A percentile compares a stretch with the other conserved stretches of the same genome.
These are phyloP conservation scores for Syzygium oleosum DNA, from an alignment of 345 rosid genomes.

Conservation along the genomic window DNA sequence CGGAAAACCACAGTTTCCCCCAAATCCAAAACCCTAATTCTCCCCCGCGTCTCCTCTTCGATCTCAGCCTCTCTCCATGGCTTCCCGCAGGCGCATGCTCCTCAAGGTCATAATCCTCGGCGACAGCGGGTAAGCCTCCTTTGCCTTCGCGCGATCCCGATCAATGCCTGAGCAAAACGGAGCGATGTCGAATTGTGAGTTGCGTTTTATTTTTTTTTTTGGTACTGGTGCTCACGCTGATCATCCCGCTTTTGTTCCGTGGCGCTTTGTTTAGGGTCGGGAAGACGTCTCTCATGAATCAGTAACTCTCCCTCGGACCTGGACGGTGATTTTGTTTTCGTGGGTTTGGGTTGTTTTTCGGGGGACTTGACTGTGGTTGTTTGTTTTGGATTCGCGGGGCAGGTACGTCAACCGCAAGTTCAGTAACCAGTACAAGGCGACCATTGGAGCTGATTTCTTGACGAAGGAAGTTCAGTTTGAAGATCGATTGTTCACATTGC, in stretches of 20 bases:
- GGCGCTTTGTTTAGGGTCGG: constrained; percentile 18
- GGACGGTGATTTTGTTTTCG: constrained; percentile 2
- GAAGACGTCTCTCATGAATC: constrained; percentile 36
- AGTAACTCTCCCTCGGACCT: constrained; percentile 11
- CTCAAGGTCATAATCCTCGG: constrained; percentile 34
- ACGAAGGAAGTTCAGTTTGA: constrained; percentile 34
- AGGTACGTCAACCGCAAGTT: constrained; percentile 38
- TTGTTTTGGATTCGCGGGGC: neutral
- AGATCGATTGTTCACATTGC: constrained; percentile 35
- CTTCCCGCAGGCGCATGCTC: constrained; percentile 35
- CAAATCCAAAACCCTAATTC: neutral
- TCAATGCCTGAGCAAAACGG: neutral
- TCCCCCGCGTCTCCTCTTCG: neutral
- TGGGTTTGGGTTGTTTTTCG: neutral
- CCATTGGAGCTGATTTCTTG: constrained; percentile 36
- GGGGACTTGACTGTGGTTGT: neutral
- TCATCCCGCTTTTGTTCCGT: neutral
- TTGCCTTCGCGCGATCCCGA: neutral
- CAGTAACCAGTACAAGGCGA: constrained; percentile 35
- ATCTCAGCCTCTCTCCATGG: constrained; percentile 3
- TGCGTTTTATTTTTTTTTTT: neutral
- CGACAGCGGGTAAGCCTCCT: constrained; percentile 25
- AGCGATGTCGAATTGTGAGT: neutral
- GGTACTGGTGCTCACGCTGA: neutral
- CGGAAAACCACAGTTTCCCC: neutral